Evolutionary conservation across 306 rosid species (phyloP).

Genomic region (Canavalia gladiata): DNA sequence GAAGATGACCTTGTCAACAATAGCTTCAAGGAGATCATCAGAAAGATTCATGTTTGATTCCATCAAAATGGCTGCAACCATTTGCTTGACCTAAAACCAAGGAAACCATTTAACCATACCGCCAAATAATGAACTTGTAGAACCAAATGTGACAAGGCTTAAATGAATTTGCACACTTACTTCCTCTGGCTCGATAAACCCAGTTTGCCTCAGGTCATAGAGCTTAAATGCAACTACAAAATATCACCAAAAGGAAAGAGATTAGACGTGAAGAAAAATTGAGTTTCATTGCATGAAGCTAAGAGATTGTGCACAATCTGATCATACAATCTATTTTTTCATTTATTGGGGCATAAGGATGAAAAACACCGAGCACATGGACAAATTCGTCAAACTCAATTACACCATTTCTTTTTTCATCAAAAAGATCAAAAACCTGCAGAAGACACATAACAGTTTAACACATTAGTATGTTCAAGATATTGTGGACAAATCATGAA

Average conservation of each 20-base stretch:
- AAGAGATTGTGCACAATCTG: constrained; percentile 29
- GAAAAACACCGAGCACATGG: constrained; percentile 74
- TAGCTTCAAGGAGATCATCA: constrained; percentile 83
- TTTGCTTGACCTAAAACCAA: constrained; percentile 80
- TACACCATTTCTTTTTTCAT: constrained; percentile 79
- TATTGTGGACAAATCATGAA: constrained; percentile 26
- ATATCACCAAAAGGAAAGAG: constrained; percentile 30
- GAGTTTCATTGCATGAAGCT: constrained; percentile 29
- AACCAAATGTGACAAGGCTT: background rate
- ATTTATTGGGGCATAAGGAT: constrained; percentile 74
- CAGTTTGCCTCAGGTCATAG: constrained; percentile 82
- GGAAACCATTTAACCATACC: constrained; percentile 25
- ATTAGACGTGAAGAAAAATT: constrained; percentile 38
- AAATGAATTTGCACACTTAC: constrained; percentile 58
- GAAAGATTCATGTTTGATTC: constrained; percentile 71
- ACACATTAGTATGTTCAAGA: constrained; percentile 27
- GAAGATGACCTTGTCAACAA: constrained; percentile 67
- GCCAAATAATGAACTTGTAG: background rate
- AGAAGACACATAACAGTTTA: constrained; percentile 12
- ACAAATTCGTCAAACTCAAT: constrained; percentile 88
- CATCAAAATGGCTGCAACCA: constrained; percentile 78
- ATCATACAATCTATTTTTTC: constrained; percentile 81
- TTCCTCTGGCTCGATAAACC: constrained; percentile 84
- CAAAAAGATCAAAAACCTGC: constrained; percentile 87
- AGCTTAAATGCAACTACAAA: constrained; percentile 84